These are phyloP conservation scores for Rhodotorula sp. DNA, from an alignment of 1,284 basidiomycete species.

Conservation along the genomic window DNA sequence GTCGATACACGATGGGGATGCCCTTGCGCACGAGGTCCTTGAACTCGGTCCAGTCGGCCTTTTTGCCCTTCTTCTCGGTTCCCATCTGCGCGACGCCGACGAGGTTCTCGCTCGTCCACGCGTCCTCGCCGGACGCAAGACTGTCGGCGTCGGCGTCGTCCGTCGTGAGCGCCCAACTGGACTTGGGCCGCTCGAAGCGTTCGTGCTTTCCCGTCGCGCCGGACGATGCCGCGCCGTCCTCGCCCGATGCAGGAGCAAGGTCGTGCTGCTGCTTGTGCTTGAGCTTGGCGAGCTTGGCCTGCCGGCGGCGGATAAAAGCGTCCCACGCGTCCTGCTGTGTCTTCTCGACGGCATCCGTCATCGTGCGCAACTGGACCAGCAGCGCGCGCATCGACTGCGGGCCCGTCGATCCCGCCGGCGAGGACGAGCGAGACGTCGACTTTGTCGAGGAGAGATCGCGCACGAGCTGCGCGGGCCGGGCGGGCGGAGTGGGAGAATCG, in stretches of 20 bases:
- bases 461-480: constrained; percentile 29
- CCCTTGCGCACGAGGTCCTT: constrained; percentile 76
- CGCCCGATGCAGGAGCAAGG: constrained; percentile 10
- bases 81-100: constrained; percentile 89
- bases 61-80: constrained; percentile 62
- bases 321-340: constrained; percentile 82
- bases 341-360: constrained; percentile 80
- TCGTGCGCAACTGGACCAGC: constrained; percentile 75
- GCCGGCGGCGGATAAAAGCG: constrained; percentile 68
- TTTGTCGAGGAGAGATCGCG: constrained; percentile 2
- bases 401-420: constrained; percentile 46
- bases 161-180: constrained; percentile 61
- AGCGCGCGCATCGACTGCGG: constrained; percentile 73
- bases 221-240: not conserved
- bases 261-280: constrained; percentile 54
- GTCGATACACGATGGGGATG: constrained; percentile 82
- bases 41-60: constrained; percentile 77
- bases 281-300: constrained; percentile 52
- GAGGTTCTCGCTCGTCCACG: constrained; percentile 52
- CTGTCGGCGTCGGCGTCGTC: constrained; percentile 59
- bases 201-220: too few species aligned
- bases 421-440: not conserved
- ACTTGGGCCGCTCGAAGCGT: constrained; percentile 58
- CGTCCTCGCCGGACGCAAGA: not conserved
- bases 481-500: not conserved